Conservation (phyloP, 768 basidiomycete genomes). For the Psilocybe tampanensis region DNA sequence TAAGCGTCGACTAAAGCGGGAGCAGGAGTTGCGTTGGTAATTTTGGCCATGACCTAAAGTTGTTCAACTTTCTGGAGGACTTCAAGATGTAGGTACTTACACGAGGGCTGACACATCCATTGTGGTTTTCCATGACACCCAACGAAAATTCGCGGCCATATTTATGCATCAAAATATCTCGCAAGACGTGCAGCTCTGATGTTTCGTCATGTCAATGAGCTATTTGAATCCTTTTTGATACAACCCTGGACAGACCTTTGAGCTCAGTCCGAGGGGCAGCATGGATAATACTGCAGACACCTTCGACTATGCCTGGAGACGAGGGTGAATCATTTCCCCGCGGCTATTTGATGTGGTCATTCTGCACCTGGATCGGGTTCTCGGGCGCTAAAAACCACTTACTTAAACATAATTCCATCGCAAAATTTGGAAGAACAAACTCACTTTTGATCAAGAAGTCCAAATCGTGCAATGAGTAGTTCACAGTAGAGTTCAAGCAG, state of each 20-base stretch:
- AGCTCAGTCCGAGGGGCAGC: conserved; percentile 91
- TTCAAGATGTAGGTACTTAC: conserved; percentile 43
- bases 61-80: background rate
- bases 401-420: conserved; percentile 11
- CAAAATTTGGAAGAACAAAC: conserved; percentile 24
- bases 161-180: conserved; percentile 96
- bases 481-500: conserved; percentile 94
- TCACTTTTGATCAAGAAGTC: conserved; percentile 87
- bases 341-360: background rate
- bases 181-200: conserved; percentile 83
- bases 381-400: conserved; percentile 48
- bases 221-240: background rate
- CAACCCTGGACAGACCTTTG: conserved; percentile 56
- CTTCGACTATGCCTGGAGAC: conserved; percentile 59
- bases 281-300: conserved; percentile 85
- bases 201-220: background rate
- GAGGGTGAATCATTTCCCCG: background rate
- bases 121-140: conserved; percentile 84
- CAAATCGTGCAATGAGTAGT: conserved; percentile 89
- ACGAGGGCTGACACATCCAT: conserved; percentile 80
- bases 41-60: conserved; percentile 73
- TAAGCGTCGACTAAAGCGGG: conserved; percentile 83
- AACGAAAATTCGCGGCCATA: conserved; percentile 90
- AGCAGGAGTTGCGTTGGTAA: conserved; percentile 70
- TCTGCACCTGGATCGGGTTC: conserved; percentile 79